phyloP scores from a whole-genome alignment of 2,329 filamentous ascomycete genomes.

The Dactylellina sp. region DNA sequence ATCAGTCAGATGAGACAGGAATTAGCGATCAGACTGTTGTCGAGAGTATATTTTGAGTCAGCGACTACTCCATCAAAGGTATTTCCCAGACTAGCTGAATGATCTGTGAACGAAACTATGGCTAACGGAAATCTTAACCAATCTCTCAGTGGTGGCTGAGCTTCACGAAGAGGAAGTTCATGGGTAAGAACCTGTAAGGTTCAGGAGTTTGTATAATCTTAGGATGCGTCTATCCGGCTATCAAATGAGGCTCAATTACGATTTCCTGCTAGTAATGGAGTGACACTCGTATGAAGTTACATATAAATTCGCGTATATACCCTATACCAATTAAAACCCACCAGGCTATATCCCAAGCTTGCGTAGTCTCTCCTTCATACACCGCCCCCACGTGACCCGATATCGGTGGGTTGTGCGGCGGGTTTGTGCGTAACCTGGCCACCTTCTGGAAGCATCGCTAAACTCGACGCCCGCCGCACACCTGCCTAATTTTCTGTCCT shows the following conservation, averaged over 20 bases:
- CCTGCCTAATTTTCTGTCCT: conserved; percentile 52
- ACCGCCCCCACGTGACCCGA: conserved; percentile 31
- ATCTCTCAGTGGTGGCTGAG: conserved; percentile 95
- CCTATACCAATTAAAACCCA: neutral
- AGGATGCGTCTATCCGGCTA: neutral
- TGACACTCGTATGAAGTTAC: neutral
- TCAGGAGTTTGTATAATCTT: neutral
- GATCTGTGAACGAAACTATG: neutral
- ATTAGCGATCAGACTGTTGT: conserved; percentile 82
- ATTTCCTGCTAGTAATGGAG: neutral
- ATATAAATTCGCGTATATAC: neutral
- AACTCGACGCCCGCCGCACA: conserved; percentile 27
- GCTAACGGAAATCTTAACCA: conserved; percentile 48
- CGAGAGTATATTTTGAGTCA: conserved; percentile 84
- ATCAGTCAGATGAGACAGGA: conserved; percentile 94
- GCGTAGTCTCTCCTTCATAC: neutral
- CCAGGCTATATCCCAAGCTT: conserved; percentile 1
- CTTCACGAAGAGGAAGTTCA: conserved; percentile 99
- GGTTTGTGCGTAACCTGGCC: conserved; percentile 38
- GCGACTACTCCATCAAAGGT: conserved; percentile 73
- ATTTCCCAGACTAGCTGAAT: neutral
- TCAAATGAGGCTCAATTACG: neutral
- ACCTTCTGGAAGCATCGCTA: conserved; percentile 57
- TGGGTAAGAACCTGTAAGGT: conserved; percentile 86
- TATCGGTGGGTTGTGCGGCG: conserved; percentile 10